Evolutionary conservation across 805 yeast genomes (phyloP).

Genomic region (Saccharomycopsis selenospora): DNA sequence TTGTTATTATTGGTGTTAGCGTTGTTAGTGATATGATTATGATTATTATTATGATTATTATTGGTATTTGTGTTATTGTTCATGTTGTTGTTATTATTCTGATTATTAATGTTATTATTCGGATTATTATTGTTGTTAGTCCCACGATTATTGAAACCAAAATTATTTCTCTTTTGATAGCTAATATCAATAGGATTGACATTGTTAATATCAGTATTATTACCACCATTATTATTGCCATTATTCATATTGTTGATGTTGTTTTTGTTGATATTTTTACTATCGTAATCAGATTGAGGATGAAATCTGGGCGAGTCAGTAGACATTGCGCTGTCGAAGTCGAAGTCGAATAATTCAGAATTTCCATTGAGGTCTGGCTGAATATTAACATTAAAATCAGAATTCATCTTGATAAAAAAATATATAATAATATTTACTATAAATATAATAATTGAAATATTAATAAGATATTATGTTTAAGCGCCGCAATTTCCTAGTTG

Average conservation of each 20-base stretch:
- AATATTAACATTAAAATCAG: constrained; percentile 17
- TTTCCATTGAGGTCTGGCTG: constrained; percentile 17
- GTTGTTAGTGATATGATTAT: constrained; percentile 2
- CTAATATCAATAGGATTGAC: constrained; percentile 18
- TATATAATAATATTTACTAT: neutral
- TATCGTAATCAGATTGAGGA: constrained; percentile 1
- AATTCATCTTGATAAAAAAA: constrained; percentile 12
- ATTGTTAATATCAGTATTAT: neutral
- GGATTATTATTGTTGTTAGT: constrained; percentile 3
- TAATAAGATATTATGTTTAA: no score
- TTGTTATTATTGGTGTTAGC: constrained; percentile 2
- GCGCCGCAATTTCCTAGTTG: no score
- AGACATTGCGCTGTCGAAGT: constrained; percentile 20
- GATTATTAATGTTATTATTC: constrained; percentile 2
- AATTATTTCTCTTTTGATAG: constrained; percentile 12
- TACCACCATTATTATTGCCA: neutral
- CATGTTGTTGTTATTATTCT: neutral
- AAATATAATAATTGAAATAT: neutral
- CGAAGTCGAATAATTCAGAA: constrained; percentile 21
- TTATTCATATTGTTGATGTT: constrained; percentile 2
- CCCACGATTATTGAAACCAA: constrained; percentile 4
- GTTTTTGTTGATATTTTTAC: neutral
- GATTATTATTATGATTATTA: neutral
- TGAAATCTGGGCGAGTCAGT: constrained; percentile 14
- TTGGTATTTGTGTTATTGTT: no score